A percentile compares a stretch with the other conserved stretches of the same genome.
phyloP scores from a whole-genome alignment of 1,284 basidiomycete genomes.

The Moesziomyces sp. region DNA sequence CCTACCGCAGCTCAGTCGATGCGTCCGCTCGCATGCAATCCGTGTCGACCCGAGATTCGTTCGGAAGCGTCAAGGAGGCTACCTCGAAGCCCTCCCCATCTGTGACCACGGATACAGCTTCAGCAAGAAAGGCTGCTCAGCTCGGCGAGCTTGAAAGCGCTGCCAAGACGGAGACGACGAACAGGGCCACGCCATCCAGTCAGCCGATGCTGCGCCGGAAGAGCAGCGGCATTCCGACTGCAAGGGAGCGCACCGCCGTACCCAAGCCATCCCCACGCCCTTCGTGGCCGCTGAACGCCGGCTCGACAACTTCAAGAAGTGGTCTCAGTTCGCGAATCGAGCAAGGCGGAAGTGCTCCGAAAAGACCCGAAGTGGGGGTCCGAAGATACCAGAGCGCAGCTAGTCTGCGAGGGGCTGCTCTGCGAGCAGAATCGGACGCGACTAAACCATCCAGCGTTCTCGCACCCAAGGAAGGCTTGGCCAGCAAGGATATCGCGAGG shows the following conservation, averaged over 20 bases:
- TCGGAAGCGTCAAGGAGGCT: neutral
- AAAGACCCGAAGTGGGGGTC: neutral
- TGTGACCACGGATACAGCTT: neutral
- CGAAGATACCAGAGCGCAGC: conserved; percentile 22
- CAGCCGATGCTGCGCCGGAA: conserved; percentile 17
- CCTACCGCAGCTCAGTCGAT: conserved; percentile 19
- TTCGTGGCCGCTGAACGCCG: conserved; percentile 12
- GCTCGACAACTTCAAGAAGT: neutral
- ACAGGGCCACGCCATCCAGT: no score
- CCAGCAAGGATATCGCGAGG: neutral
- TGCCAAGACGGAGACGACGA: no score
- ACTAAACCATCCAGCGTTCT: no score
- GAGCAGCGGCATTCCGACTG: conserved; percentile 25
- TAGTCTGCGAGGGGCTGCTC: conserved; percentile 1
- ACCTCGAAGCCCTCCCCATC: neutral
- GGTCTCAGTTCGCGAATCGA: neutral
- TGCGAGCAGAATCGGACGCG: no score
- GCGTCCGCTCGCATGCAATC: neutral
- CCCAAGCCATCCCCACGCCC: conserved; percentile 7
- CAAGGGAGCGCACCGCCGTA: neutral
- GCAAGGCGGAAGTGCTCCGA: neutral
- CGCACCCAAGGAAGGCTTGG: neutral
- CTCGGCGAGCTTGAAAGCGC: no score
- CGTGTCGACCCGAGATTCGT: neutral
- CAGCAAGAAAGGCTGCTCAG: neutral